These are phyloP conservation scores for Turnera subulata DNA, from an alignment of 345 rosid genomes.

Conservation along the genomic window DNA sequence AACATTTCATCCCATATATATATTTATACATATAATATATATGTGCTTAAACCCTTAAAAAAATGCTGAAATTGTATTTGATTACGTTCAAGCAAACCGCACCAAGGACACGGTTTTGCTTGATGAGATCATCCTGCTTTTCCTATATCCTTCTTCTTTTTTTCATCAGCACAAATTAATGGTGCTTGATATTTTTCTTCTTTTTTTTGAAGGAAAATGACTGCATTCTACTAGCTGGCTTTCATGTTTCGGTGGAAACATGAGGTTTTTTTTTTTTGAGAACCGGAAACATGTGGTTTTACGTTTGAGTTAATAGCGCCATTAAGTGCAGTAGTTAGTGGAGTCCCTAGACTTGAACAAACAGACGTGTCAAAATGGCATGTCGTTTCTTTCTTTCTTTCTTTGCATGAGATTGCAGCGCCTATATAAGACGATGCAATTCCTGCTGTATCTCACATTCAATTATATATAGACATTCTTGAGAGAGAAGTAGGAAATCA, in stretches of 20 bases:
- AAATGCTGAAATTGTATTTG: neutral
- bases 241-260: neutral
- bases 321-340: no score
- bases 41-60: no score
- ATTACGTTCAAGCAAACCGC: conserved; percentile 15
- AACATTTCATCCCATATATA: neutral
- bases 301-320: no score
- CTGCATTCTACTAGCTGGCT: neutral
- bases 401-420: neutral
- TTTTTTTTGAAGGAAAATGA: neutral
- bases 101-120: conserved; percentile 1
- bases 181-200: neutral
- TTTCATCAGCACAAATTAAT: neutral
- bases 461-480: neutral
- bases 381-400: conserved; percentile 15
- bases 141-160: neutral
- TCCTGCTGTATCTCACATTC: neutral
- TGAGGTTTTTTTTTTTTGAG: no score
- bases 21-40: no score
- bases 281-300: neutral
- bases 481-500: neutral
- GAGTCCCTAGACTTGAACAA: conserved; percentile 29
- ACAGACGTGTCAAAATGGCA: neutral
- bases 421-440: neutral
- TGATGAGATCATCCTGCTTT: neutral